Evolutionary conservation across 106 monocot species (phyloP).

Genomic region (Agapanthus africanus): DNA sequence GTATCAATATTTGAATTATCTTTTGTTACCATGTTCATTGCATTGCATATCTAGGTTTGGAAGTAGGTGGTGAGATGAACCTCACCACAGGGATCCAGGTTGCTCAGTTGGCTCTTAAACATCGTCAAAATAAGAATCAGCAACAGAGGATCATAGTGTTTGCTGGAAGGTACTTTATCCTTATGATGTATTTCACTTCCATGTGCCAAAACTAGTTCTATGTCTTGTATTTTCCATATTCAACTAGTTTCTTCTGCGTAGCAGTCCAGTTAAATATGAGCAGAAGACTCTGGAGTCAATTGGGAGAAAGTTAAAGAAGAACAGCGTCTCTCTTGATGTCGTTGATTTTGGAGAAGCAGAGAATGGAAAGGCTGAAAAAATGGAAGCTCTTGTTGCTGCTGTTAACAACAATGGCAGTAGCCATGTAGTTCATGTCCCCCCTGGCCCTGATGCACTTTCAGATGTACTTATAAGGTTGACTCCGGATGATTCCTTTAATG

Average conservation of each 20-base stretch:
- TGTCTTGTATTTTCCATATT: slow-evolving; percentile 13
- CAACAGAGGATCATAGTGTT: slow-evolving; percentile 97
- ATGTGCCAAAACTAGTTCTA: slow-evolving; percentile 43
- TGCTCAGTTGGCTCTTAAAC: slow-evolving; percentile 97
- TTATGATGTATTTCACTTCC: slow-evolving; percentile 1
- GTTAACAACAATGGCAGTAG: slow-evolving; percentile 89
- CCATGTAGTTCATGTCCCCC: slow-evolving; percentile 88
- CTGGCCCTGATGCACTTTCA: slow-evolving; percentile 72
- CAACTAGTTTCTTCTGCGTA: slow-evolving; percentile 14
- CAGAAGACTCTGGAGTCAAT: slow-evolving; percentile 78
- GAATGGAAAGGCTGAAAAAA: slow-evolving; percentile 81
- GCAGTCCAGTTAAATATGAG: slow-evolving; percentile 77
- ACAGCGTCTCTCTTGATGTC: slow-evolving; percentile 90
- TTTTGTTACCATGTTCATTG: neutral
- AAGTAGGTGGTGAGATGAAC: slow-evolving; percentile 82
- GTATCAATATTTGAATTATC: neutral
- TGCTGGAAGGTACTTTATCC: slow-evolving; percentile 82
- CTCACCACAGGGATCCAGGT: slow-evolving; percentile 87
- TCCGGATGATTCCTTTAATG: neutral
- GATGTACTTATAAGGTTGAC: slow-evolving; percentile 86
- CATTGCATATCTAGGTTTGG: slow-evolving; percentile 55
- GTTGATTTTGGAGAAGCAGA: slow-evolving; percentile 92
- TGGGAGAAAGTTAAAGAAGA: slow-evolving; percentile 90
- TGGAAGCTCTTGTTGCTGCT: slow-evolving; percentile 73
- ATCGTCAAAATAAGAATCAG: slow-evolving; percentile 94